Evolutionary conservation across 2,329 filamentous ascomycete species (phyloP).

Genomic region (Trichoderma koningii): DNA sequence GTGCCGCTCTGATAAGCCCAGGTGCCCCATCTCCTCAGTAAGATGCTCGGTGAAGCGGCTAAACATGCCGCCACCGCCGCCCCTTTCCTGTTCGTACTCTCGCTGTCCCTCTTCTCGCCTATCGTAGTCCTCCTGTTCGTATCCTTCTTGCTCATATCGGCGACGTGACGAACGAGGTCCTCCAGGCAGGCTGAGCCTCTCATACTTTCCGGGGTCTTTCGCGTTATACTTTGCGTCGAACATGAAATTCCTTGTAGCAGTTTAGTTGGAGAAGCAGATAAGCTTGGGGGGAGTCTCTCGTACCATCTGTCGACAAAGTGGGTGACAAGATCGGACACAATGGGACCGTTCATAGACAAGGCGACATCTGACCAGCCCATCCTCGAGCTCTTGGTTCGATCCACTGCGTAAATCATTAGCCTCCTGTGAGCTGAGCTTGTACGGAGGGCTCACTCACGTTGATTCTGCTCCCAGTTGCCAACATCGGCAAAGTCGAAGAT

Average conservation of each 20-base stretch:
- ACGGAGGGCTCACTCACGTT: conserved; percentile 50
- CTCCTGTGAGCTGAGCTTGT: neutral
- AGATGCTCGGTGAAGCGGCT: conserved; percentile 8
- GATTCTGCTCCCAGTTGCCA: conserved; percentile 78
- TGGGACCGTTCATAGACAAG: conserved; percentile 72
- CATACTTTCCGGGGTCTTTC: conserved; percentile 55
- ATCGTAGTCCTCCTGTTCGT: neutral
- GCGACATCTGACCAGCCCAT: conserved; percentile 95
- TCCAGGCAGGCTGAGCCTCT: conserved; percentile 44
- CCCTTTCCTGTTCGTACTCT: neutral
- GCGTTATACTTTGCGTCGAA: conserved; percentile 75
- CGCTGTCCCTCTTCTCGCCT: conserved; percentile 9
- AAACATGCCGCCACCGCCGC: neutral
- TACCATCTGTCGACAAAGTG: conserved; percentile 85
- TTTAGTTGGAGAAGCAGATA: neutral
- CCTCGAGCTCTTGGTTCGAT: conserved; percentile 74
- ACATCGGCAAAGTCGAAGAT: conserved; percentile 82
- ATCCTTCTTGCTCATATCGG: neutral
- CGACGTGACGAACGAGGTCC: conserved; percentile 28
- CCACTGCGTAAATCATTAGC: conserved; percentile 49
- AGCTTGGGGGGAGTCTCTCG: conserved; percentile 19
- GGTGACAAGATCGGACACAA: conserved; percentile 70
- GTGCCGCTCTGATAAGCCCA: conserved; percentile 1
- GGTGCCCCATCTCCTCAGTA: conserved; percentile 21
- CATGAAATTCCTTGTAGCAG: conserved; percentile 69